Evolutionary conservation across 2,329 filamentous ascomycete genomes (phyloP), one percentile per base, ranked within the genome.

Genomic region (Monosporascus sp.): DNA sequence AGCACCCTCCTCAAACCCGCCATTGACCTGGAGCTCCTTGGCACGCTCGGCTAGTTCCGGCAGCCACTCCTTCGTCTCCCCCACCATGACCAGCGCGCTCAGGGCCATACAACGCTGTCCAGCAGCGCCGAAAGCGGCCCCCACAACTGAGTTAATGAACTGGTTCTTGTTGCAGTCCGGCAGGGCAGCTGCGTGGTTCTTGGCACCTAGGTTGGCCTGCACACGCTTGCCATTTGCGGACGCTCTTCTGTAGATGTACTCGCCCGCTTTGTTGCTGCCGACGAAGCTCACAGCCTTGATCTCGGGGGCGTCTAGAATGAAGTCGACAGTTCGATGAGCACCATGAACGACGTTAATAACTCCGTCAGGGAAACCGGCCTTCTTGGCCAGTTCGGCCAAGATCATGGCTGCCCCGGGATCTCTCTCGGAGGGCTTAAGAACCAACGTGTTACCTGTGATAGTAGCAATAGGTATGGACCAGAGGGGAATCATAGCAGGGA

Each of bases 91-190:
- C 18, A 92, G 76, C 1, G 89, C 91, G 67, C 87, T 90, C 54
- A 94, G 77, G 38, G 89, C 89, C 89, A 94, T 94, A 73, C 89
- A 94, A 57, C 89, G 80, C 76, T 94, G 89, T 38, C 89, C 89
- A 24, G 89, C 89, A 58, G 89, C 89, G 59, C 89, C 89, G 61
- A 94, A 94, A 22, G 90, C 89, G 37, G 90, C 89, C 59, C 89
- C 90, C 5, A 89, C 82, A 59, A 94, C 89, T 44, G 88, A 87
- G 74, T 93, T 94, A 64, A 94, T 75, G 60, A 90, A 89, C 64
- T 92, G 88, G 76, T 94, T 92, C 81, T 91, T 93, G 78, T 94
- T 92, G 76, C 85, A 88, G 75, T 94, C 89, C 18, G 89, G 89
- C 56, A 93, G 81, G 31, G 94, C 85, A 50, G 88, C 87, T 27